phyloP scores from a whole-genome alignment of 2,329 filamentous ascomycete genomes.

The Aureobasidium sp. region DNA sequence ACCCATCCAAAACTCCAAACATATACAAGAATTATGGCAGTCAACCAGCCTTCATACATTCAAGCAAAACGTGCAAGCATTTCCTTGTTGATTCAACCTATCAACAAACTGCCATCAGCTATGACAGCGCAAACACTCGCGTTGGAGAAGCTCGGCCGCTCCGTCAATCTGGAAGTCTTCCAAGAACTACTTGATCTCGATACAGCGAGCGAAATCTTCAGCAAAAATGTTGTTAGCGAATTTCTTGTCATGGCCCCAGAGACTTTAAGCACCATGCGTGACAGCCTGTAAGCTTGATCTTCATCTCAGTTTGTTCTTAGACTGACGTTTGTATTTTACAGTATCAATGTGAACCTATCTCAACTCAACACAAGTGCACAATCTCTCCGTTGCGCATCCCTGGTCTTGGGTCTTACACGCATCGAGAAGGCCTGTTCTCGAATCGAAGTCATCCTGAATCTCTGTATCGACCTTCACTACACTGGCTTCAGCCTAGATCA shows the following conservation, averaged over 20 bases:
- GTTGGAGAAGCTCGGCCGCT: slow-evolving; percentile 1
- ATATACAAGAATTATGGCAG: slow-evolving; percentile 10
- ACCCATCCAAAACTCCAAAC: neutral
- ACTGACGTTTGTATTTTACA: neutral
- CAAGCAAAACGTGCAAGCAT: slow-evolving; percentile 13
- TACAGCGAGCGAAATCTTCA: slow-evolving; percentile 6
- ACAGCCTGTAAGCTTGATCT: slow-evolving; percentile 7
- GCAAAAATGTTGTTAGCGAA: slow-evolving; percentile 6
- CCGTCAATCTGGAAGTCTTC: slow-evolving; percentile 1
- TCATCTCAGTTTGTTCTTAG: neutral
- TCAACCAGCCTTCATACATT: neutral
- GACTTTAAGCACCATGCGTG: neutral
- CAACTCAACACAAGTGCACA: slow-evolving; percentile 8
- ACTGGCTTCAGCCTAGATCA: neutral
- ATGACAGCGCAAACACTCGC: slow-evolving; percentile 6
- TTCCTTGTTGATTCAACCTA: neutral
- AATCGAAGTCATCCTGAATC: neutral
- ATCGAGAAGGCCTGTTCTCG: slow-evolving; percentile 15
- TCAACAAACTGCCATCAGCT: neutral
- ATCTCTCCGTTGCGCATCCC: slow-evolving; percentile 13
- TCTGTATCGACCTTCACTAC: slow-evolving; percentile 16
- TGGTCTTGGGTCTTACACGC: slow-evolving; percentile 6
- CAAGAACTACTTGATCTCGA: slow-evolving; percentile 19
- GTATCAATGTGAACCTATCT: neutral
- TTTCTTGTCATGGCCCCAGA: neutral